Base-by-base conservation (phyloP, 345 rosid genomes). In the Melastoma malabathricum region DNA sequence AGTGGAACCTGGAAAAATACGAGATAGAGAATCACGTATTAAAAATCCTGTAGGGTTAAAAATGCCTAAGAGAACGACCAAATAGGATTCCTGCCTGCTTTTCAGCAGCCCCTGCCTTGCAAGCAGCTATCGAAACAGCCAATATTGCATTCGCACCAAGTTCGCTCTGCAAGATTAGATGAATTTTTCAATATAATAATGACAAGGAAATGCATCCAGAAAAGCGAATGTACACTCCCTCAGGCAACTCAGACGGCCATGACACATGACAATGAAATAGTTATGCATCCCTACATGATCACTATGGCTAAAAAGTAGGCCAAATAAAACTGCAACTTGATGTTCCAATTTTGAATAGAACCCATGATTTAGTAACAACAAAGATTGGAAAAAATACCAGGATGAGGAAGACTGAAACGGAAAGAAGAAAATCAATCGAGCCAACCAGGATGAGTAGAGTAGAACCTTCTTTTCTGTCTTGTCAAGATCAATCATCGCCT, bases 51-150 rank as follows among this genome's bases (percentile, higher is more conserved):
- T 25, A 17, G 31, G 31, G 29, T 13, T 45, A 59, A 39, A 44
- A 52, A 54, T 44, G 23, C 29, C 18, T 47, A 18, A 39, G 15
- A 31, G 48, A 46, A 59, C 16, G 19, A 43, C 18, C 43, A n/a
- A 41, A 18, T 61, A 50, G 53, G 13, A 48, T 5, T 47, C 57
- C 46, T 72, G 69, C 95, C 89, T 88, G 97, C 66, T 81, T 92
- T 75, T 81, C 94, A 63, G 95, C 99, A 67, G 99, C 99, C 48
- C 99, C 99, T 68, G 99, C 99, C 68, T 83, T 92, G 72, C 99
- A 92, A 48, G 97, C 99, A 72, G 99, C 97, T 49, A 92, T 76
- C 34, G 99, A 84, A 47, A 92, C 95, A 60, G 99, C 99, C 63
- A 84, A 62, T 50, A 88, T 76, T 55, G 99, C 97, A 65, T 92